Percentiles rank a stretch among this genome's conserved stretches.
phyloP scores from a whole-genome alignment of 352 stramenopile species.

The Phytophthora fragariae region DNA sequence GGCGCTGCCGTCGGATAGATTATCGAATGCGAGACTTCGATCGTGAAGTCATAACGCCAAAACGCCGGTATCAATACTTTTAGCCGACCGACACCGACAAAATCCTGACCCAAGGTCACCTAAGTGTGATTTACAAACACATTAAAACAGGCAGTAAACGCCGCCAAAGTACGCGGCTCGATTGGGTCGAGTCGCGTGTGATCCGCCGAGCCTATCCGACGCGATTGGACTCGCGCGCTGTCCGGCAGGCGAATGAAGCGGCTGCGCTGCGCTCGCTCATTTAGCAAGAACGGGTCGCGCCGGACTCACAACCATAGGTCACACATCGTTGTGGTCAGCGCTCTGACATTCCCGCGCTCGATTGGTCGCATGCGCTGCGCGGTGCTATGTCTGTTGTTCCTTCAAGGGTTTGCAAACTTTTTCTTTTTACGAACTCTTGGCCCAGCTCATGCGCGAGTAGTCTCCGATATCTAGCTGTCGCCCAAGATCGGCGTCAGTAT shows the following conservation, averaged over 20 bases:
- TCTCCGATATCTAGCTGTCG: too few relatives aligned
- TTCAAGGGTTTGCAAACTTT: conserved; percentile 9
- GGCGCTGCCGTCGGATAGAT: too few relatives aligned
- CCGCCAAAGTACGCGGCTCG: not conserved
- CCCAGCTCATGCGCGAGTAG: not conserved
- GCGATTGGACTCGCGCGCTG: conserved; percentile 8
- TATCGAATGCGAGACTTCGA: too few relatives aligned
- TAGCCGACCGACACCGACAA: too few relatives aligned
- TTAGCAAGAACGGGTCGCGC: conserved; percentile 9
- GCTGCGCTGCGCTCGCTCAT: conserved; percentile 5
- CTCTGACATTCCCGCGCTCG: conserved; percentile 4
- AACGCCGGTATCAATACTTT: too few relatives aligned
- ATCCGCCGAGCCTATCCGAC: not conserved
- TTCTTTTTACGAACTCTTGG: conserved; percentile 25
- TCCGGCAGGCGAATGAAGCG: conserved; percentile 11
- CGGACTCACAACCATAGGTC: not conserved
- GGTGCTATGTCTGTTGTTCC: conserved; percentile 1
- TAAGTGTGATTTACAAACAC: too few relatives aligned
- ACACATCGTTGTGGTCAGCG: conserved; percentile 16
- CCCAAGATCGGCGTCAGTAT: conserved; percentile 15
- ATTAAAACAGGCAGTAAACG: not conserved
- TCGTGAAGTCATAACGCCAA: too few relatives aligned
- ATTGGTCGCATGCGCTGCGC: conserved; percentile 5
- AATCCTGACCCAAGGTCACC: too few relatives aligned
- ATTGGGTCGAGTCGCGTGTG: not conserved